phyloP scores from a whole-genome alignment of 805 yeast species.

The Millerozyma acaciae region DNA sequence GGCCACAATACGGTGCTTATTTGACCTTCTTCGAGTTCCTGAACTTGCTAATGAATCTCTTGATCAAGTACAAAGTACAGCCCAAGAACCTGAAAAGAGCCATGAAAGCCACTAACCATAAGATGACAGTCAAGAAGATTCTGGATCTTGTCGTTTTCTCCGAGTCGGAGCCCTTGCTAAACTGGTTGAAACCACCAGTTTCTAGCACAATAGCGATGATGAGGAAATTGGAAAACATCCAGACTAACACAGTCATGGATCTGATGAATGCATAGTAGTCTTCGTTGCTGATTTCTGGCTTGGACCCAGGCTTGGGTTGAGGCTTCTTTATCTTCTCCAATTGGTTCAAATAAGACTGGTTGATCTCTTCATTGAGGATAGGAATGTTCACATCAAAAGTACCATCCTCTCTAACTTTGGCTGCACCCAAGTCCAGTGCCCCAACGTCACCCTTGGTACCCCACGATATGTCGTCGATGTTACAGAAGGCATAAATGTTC shows the following conservation, averaged over 20 bases:
- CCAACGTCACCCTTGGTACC: constrained; percentile 71
- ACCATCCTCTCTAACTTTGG: constrained; percentile 51
- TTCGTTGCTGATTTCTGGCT: constrained; percentile 30
- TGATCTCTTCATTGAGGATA: constrained; percentile 48
- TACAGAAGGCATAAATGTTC: constrained; percentile 66
- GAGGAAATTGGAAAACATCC: constrained; percentile 43
- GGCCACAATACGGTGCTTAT: background rate
- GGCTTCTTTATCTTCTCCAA: constrained; percentile 50
- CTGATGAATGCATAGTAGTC: constrained; percentile 45
- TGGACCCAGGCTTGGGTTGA: constrained; percentile 25
- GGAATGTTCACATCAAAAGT: constrained; percentile 53
- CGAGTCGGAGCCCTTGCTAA: constrained; percentile 25
- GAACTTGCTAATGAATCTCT: constrained; percentile 27
- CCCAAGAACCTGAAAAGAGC: constrained; percentile 57
- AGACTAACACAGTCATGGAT: constrained; percentile 43
- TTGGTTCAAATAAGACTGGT: constrained; percentile 48
- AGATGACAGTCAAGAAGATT: constrained; percentile 47
- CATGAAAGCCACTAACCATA: constrained; percentile 61
- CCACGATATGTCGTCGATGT: constrained; percentile 71
- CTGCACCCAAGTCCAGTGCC: constrained; percentile 52
- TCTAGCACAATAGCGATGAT: constrained; percentile 40
- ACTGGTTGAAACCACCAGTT: constrained; percentile 43
- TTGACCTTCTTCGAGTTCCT: constrained; percentile 7
- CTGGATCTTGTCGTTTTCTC: constrained; percentile 32
- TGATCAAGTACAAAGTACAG: constrained; percentile 44